Conservation (phyloP, 2,329 filamentous ascomycete genomes). For the Clarireedia hainanense region DNA sequence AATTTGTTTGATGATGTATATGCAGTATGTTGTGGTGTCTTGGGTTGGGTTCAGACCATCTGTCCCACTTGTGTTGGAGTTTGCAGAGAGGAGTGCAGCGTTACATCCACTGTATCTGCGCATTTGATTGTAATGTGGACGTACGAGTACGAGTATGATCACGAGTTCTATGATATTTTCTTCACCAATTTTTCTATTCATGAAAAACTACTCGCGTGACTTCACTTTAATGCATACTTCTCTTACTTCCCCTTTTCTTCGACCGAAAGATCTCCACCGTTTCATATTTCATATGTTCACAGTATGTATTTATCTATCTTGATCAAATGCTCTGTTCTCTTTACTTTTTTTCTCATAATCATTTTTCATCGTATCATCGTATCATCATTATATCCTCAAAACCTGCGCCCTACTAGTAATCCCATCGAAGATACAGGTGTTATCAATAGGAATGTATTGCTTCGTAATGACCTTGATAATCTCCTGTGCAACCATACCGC, state of each 20-base stretch:
- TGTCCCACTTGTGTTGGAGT: no score
- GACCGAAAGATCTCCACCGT: not conserved
- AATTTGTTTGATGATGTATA: no score
- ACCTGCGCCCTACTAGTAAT: constrained; percentile 36
- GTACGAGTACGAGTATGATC: no score
- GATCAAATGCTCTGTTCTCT: not conserved
- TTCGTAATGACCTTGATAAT: constrained; percentile 81
- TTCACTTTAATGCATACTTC: not conserved
- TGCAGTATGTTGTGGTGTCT: no score
- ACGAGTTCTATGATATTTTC: no score
- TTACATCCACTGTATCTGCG: no score
- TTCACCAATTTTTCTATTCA: not conserved
- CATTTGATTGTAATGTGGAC: no score
- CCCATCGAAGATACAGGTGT: constrained; percentile 64
- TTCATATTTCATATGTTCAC: not conserved
- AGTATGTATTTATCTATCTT: not conserved
- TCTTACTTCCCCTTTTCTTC: not conserved
- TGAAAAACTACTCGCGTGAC: not conserved
- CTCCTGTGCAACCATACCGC: constrained; percentile 94
- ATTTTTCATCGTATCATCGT: constrained; percentile 9
- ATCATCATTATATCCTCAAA: constrained; percentile 15
- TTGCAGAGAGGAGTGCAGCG: no score
- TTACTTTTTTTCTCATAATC: not conserved
- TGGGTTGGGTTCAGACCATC: no score
- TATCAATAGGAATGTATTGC: constrained; percentile 65